Conservation (phyloP, 2,329 filamentous ascomycete species). For the Sclerotinia subarctica region DNA sequence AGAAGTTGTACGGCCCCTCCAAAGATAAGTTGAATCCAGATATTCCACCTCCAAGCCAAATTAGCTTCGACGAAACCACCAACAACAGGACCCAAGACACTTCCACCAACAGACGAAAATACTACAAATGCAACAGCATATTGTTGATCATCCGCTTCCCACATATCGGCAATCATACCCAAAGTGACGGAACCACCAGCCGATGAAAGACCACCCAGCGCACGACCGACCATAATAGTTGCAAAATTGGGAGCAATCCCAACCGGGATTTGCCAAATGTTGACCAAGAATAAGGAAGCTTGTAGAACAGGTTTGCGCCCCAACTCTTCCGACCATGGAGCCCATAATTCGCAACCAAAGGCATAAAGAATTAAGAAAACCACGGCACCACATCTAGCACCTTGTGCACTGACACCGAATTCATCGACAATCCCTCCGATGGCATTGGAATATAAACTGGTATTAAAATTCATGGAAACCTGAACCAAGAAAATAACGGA, state of each 20-base stretch:
- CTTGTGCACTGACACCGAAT: conserved; percentile 65
- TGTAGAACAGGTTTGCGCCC: conserved; percentile 76
- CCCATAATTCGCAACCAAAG: conserved; percentile 86
- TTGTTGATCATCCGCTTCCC: conserved; percentile 67
- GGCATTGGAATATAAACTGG: conserved; percentile 69
- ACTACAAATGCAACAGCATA: conserved; percentile 75
- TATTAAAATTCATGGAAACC: conserved; percentile 77
- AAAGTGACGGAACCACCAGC: conserved; percentile 71
- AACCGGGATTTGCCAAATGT: conserved; percentile 72
- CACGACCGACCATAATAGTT: conserved; percentile 66
- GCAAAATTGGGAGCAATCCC: conserved; percentile 71
- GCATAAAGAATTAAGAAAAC: conserved; percentile 78
- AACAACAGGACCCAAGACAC: conserved; percentile 72
- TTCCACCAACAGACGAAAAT: conserved; percentile 76
- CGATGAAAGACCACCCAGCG: conserved; percentile 66
- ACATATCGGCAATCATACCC: conserved; percentile 73
- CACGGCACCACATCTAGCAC: conserved; percentile 69
- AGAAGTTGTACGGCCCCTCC: conserved; percentile 65
- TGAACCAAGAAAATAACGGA: conserved; percentile 72
- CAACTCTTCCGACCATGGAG: conserved; percentile 81
- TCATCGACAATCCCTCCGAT: conserved; percentile 62
- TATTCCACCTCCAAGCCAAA: conserved; percentile 70
- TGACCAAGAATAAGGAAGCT: conserved; percentile 69
- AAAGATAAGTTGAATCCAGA: conserved; percentile 84
- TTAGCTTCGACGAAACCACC: conserved; percentile 71